A percentile compares a stretch with the other conserved stretches of the same genome.
Evolutionary conservation across 495 filamentous ascomycete genomes (phyloP).

Genomic region (Lasiosphaeria hispida): DNA sequence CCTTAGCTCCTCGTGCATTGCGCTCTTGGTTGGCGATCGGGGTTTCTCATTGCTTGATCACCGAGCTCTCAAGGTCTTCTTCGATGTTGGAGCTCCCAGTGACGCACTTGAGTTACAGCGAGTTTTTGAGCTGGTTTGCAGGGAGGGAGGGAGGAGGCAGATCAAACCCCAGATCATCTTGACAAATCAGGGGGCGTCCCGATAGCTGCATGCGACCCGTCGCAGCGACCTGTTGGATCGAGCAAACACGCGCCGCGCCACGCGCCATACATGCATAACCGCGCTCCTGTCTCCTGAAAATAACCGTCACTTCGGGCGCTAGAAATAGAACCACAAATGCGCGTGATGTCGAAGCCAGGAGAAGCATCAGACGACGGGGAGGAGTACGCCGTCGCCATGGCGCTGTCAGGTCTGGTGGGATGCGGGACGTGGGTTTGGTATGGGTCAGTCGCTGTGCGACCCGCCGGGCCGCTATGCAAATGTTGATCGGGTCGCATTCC

Average conservation of each 20-base stretch:
- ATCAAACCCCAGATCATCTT: slow-evolving; percentile 12
- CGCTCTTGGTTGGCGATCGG: slow-evolving; percentile 8
- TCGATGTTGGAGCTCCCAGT: background rate
- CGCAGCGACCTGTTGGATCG: background rate
- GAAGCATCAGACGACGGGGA: too few species aligned
- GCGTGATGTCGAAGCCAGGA: too few species aligned
- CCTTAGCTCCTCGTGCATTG: background rate
- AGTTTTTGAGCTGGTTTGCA: background rate
- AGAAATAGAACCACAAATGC: background rate
- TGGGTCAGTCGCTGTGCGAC: too few species aligned
- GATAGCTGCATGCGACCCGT: background rate
- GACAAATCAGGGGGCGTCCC: slow-evolving; percentile 15
- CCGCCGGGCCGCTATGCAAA: too few species aligned
- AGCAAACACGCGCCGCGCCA: slow-evolving; percentile 1
- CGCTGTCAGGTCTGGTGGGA: too few species aligned
- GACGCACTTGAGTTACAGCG: slow-evolving; percentile 4
- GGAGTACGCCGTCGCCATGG: too few species aligned
- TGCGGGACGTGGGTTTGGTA: too few species aligned
- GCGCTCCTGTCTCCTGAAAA: too few species aligned
- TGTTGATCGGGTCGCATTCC: too few species aligned
- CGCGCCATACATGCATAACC: background rate
- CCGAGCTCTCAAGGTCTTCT: background rate
- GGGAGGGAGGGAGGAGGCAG: background rate
- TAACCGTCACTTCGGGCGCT: too few species aligned
- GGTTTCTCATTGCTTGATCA: slow-evolving; percentile 16